Evolutionary conservation across 2,329 filamentous ascomycete genomes (phyloP).

Genomic region (Hypoxylon sp.): DNA sequence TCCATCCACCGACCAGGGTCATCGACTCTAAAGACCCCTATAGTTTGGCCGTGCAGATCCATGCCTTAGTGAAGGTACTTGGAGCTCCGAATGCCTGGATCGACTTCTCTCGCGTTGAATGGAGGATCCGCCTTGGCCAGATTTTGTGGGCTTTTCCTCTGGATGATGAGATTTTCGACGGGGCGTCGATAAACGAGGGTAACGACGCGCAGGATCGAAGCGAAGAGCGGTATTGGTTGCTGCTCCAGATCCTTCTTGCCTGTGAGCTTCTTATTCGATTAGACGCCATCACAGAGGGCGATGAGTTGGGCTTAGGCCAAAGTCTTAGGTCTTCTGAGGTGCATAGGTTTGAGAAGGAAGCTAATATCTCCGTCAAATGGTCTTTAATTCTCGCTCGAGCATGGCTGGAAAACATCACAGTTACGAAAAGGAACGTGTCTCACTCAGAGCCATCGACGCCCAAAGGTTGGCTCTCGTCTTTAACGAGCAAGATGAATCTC

Average conservation of each 20-base stretch:
- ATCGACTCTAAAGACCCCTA: constrained; percentile 72
- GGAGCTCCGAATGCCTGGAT: constrained; percentile 78
- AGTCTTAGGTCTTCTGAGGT: constrained; percentile 70
- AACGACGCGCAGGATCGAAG: constrained; percentile 66
- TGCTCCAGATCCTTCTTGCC: constrained; percentile 75
- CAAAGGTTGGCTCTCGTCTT: constrained; percentile 69
- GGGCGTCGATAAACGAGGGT: constrained; percentile 66
- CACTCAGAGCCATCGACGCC: constrained; percentile 55
- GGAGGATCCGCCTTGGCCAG: constrained; percentile 80
- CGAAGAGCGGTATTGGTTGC: constrained; percentile 76
- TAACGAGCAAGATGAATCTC: constrained; percentile 69
- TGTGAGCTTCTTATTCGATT: constrained; percentile 76
- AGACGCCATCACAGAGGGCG: constrained; percentile 73
- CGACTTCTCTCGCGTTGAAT: constrained; percentile 81
- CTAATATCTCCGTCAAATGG: constrained; percentile 75
- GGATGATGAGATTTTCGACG: constrained; percentile 68
- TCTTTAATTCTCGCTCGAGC: constrained; percentile 74
- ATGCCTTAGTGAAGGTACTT: constrained; percentile 76
- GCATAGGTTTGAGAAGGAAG: constrained; percentile 73
- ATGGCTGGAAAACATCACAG: constrained; percentile 78
- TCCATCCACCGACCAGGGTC: constrained; percentile 70
- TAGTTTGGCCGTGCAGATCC: constrained; percentile 78
- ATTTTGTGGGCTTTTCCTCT: constrained; percentile 74
- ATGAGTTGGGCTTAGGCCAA: constrained; percentile 66
- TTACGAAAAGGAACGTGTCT: constrained; percentile 63